Percentiles rank a stretch among this genome's conserved stretches.
Evolutionary conservation across 495 filamentous ascomycete species (phyloP).

Genomic region (Xylaria acuta): DNA sequence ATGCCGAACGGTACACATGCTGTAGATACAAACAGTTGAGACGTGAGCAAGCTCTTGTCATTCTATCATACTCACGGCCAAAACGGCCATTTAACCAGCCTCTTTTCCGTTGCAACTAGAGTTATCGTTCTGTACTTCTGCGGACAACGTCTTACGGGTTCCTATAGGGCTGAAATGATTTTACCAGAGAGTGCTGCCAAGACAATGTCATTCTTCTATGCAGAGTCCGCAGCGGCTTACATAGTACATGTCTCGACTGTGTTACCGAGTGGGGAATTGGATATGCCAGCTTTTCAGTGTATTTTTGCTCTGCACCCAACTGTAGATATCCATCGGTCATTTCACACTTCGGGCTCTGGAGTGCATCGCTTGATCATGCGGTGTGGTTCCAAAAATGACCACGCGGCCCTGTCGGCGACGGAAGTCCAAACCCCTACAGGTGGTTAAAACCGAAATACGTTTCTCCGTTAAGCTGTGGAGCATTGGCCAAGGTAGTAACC

Average conservation of each 20-base stretch:
- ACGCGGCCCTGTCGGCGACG: conserved; percentile 20
- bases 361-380: not conserved
- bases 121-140: not conserved
- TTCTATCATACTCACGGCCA: not conserved
- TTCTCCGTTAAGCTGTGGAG: conserved; percentile 12
- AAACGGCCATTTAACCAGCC: not conserved
- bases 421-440: conserved; percentile 17
- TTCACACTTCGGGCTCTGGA: conserved; percentile 1
- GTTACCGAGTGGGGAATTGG: not conserved
- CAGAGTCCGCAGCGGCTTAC: conserved; percentile 10
- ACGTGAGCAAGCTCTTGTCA: not conserved
- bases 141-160: not conserved
- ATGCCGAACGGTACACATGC: not conserved
- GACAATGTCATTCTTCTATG: conserved; percentile 17
- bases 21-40: not conserved
- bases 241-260: not conserved
- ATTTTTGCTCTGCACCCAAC: not conserved
- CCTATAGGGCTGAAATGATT: conserved; percentile 26
- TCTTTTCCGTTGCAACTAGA: not conserved
- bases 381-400: conserved; percentile 1
- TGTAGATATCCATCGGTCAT: not conserved
- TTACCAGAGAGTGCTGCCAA: conserved; percentile 3
- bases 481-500: conserved; percentile 7
- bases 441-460: conserved; percentile 18
- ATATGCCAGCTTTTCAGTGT: not conserved